Evolutionary conservation across 2,329 filamentous ascomycete species (phyloP).

Genomic region (Hypocreales sp.): DNA sequence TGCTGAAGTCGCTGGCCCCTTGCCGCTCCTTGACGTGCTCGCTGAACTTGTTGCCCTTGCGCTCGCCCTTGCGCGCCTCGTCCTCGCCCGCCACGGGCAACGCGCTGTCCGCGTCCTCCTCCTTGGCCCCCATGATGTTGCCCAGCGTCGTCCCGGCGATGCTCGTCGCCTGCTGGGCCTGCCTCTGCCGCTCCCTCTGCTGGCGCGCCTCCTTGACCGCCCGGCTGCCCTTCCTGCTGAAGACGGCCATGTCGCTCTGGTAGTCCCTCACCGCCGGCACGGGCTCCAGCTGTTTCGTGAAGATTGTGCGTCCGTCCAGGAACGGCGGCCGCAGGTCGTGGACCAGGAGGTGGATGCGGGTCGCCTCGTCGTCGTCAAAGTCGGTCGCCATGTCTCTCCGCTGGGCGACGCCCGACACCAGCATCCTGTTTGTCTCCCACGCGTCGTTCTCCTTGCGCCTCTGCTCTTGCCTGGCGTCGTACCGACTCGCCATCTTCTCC

Average conservation of each 20-base stretch:
- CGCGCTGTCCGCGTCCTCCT: conserved; percentile 84
- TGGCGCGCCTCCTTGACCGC: conserved; percentile 85
- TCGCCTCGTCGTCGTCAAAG: conserved; percentile 85
- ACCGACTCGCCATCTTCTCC: conserved; percentile 65
- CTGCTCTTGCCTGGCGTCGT: conserved; percentile 57
- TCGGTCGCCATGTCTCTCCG: conserved; percentile 65
- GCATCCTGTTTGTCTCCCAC: conserved; percentile 98
- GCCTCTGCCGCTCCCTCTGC: conserved; percentile 82
- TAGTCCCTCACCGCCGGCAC: conserved; percentile 84
- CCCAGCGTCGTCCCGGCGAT: conserved; percentile 82
- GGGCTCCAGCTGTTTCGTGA: conserved; percentile 93
- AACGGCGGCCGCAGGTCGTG: conserved; percentile 93
- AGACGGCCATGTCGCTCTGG: conserved; percentile 98
- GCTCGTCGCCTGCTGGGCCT: conserved; percentile 89
- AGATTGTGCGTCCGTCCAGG: conserved; percentile 84
- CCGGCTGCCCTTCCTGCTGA: conserved; percentile 85
- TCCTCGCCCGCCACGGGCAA: conserved; percentile 61
- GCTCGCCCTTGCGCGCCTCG: conserved; percentile 36
- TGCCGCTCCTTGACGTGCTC: conserved; percentile 78
- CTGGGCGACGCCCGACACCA: conserved; percentile 90
- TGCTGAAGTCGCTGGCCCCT: conserved; percentile 80
- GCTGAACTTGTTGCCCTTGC: conserved; percentile 58
- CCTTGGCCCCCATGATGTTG: conserved; percentile 90
- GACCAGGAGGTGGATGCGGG: conserved; percentile 76
- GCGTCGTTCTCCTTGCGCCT: conserved; percentile 91